Conservation (phyloP, 179 eudicot genomes). For the Heliamphora pulchella region DNA sequence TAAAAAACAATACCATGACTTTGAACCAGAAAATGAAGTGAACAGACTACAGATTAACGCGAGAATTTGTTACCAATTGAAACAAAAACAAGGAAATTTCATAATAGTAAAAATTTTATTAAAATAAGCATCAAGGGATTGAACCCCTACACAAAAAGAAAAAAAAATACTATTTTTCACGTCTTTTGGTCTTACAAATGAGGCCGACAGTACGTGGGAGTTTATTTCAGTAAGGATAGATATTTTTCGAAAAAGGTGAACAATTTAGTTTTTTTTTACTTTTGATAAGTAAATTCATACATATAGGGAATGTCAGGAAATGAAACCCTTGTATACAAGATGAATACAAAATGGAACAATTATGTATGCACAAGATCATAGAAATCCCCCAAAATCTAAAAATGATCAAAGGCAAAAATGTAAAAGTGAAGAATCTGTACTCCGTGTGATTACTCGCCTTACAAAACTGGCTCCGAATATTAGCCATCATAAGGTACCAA, state of each 20-base stretch:
- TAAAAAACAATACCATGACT: background rate
- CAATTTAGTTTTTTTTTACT: background rate
- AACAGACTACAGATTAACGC: too few species aligned
- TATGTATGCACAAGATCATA: background rate
- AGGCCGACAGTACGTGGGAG: too few species aligned
- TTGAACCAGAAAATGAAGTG: background rate
- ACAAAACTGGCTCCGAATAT: background rate
- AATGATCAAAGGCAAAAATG: background rate
- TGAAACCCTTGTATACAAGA: background rate
- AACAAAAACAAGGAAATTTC: too few species aligned
- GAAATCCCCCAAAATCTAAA: background rate
- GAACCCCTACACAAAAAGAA: too few species aligned
- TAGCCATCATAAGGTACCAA: too few species aligned
- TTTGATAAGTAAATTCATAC: background rate
- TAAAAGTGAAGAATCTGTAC: background rate
- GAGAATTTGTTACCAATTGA: background rate
- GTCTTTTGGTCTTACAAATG: background rate
- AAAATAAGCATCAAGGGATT: too few species aligned
- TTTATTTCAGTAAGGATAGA: too few species aligned
- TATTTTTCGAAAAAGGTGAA: background rate
- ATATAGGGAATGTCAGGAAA: background rate
- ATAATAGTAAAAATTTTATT: too few species aligned
- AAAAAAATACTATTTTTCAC: too few species aligned
- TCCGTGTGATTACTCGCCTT: background rate
- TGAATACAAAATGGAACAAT: background rate